Evolutionary conservation across 1,284 basidiomycete genomes (phyloP), one percentile per base, ranked within the genome.

Genomic region (Neonothopanus nambi): DNA sequence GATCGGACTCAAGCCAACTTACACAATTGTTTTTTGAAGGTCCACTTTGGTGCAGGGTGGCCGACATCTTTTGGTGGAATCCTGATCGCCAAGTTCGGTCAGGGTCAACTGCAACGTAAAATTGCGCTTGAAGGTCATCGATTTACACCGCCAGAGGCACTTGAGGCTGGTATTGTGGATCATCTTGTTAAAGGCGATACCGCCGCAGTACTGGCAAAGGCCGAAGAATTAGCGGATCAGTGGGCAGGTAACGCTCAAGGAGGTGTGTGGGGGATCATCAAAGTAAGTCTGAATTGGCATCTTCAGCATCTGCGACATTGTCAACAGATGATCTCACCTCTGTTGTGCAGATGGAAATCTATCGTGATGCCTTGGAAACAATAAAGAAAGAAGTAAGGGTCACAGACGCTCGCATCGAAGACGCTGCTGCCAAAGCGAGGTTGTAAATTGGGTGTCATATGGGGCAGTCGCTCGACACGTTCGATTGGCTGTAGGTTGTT

Each of bases 81-180:
- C 37, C 70, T 94, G 20, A 76, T 77, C 12, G 76, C 81, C 30
- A 94, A 93, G 63, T 73, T 92, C 18, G 74, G 84, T 2, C 75
- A 83, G 61, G 75, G 79, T 21, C 69, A 69, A n/a, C 63, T 87
- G 3, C 80, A 87, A 18, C 84, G 93, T 36, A 87, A 90, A 65
- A 85, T 94, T 28, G 82, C 88, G 11, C 76, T 96, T 4, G 91
- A 94, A 63, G 95, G 91, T 1, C 82, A 92, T 62, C 81, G 91
- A 38, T 95, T 93, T 70, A 84, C 86, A 1, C 86, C 93, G 5
- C 60, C 71, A 12, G 92, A 96, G 66, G 87, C 91, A 1, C 71
- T 85, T 4, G 67, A 78, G 9, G 76, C 75, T 15, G 87, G 89
- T 4, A 69, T 97, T 9, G 72, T 97, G 20, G 94, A 97, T 65